These are phyloP conservation scores for Smallanthus sonchifolius DNA, from an alignment of 129 eudicot species.

Conservation along the genomic window DNA sequence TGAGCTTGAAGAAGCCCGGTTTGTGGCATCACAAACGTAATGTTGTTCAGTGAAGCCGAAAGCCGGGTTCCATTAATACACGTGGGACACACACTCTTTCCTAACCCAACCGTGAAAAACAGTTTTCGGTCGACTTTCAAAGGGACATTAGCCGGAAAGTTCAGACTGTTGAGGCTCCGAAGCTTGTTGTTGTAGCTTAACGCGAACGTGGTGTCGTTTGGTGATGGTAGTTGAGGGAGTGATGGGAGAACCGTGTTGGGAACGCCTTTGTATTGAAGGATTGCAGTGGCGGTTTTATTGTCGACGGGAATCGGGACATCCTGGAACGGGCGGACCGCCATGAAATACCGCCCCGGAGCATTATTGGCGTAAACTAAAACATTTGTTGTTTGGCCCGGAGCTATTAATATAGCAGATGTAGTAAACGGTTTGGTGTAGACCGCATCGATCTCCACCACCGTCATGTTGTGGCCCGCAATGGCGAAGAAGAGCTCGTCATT, in stretches of 20 bases:
- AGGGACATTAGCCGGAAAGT: slow-evolving; percentile 45
- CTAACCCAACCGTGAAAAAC: slow-evolving; percentile 41
- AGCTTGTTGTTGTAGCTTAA: slow-evolving; percentile 31
- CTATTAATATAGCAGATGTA: slow-evolving; percentile 23
- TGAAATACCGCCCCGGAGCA: slow-evolving; percentile 21
- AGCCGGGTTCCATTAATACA: slow-evolving; percentile 22
- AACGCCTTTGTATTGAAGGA: slow-evolving; percentile 33
- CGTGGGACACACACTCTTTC: slow-evolving; percentile 38
- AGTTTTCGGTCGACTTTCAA: slow-evolving; percentile 30
- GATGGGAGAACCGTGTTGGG: slow-evolving; percentile 27
- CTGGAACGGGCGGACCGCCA: slow-evolving; percentile 21
- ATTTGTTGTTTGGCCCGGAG: slow-evolving; percentile 56
- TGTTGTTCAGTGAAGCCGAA: slow-evolving; percentile 36
- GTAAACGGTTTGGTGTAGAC: slow-evolving; percentile 46
- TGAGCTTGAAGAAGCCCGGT: slow-evolving; percentile 35
- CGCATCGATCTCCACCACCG: slow-evolving; percentile 15
- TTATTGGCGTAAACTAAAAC: slow-evolving; percentile 37
- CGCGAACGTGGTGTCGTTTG: slow-evolving; percentile 33
- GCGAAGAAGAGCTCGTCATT: slow-evolving; percentile 36
- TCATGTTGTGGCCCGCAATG: slow-evolving; percentile 18
- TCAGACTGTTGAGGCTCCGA: slow-evolving; percentile 36
- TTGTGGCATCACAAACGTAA: slow-evolving; percentile 36
- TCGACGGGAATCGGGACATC: slow-evolving; percentile 22
- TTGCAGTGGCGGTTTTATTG: slow-evolving; percentile 36
- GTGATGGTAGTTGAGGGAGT: slow-evolving; percentile 34